Evolutionary conservation across 2,329 filamentous ascomycete genomes (phyloP).

Genomic region (Ilyonectria sp.): DNA sequence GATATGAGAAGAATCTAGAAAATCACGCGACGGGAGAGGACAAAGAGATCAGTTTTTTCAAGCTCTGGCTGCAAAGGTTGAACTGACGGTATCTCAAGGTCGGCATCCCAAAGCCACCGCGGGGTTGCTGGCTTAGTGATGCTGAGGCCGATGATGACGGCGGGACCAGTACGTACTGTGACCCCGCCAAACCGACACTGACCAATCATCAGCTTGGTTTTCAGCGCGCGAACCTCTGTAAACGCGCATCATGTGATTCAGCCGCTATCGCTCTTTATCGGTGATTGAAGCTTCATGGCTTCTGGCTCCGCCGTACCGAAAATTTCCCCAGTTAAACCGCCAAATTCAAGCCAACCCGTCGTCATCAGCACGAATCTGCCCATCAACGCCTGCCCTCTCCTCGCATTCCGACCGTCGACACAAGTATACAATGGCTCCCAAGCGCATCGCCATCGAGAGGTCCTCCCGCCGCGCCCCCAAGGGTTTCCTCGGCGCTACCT

Average conservation of each 20-base stretch:
- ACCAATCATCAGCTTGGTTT: conserved; percentile 1
- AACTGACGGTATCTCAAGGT: background rate
- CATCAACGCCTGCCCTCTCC: background rate
- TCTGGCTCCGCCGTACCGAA: conserved; percentile 20
- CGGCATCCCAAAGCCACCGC: background rate
- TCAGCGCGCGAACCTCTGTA: conserved; percentile 1
- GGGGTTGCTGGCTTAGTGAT: conserved; percentile 5
- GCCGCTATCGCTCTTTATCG: conserved; percentile 36
- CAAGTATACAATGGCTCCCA: conserved; percentile 72
- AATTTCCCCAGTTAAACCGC: conserved; percentile 43
- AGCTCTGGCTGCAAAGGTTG: background rate
- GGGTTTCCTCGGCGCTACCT: conserved; percentile 71
- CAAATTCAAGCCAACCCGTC: conserved; percentile 23
- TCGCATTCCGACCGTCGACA: background rate
- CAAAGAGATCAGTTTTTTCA: too few species aligned
- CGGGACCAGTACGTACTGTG: background rate
- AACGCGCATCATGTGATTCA: conserved; percentile 47
- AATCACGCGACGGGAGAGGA: background rate
- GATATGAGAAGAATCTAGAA: background rate
- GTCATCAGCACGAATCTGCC: conserved; percentile 14
- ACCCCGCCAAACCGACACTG: background rate
- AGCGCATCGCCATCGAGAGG: conserved; percentile 69
- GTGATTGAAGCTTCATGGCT: conserved; percentile 33
- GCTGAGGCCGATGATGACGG: conserved; percentile 8
- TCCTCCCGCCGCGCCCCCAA: conserved; percentile 58